These are phyloP conservation scores for Candida ponderosae DNA, from an alignment of 805 yeast species.

Conservation along the genomic window DNA sequence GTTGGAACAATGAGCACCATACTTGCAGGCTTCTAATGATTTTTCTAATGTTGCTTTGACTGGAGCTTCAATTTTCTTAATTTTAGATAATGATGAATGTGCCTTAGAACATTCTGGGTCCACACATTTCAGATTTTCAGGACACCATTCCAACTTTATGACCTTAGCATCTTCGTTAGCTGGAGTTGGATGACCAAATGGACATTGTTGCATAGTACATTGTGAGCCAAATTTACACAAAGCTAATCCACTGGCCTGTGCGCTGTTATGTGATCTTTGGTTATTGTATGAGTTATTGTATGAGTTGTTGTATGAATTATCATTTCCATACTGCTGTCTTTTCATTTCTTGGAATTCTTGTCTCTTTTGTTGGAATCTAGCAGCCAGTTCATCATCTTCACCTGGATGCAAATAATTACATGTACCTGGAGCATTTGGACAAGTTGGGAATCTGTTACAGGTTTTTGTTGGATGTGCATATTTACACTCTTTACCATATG, in stretches of 20 bases:
- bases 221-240: conserved; percentile 70
- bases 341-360: conserved; percentile 40
- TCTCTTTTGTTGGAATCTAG: conserved; percentile 57
- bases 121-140: conserved; percentile 55
- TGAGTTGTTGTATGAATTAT: conserved; percentile 24
- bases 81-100: conserved; percentile 69
- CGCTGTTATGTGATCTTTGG: not conserved
- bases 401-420: conserved; percentile 81
- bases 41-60: conserved; percentile 31
- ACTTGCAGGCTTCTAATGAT: conserved; percentile 76
- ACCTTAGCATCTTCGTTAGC: conserved; percentile 71
- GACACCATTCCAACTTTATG: conserved; percentile 66
- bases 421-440: conserved; percentile 74
- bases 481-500: conserved; percentile 53
- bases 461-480: conserved; percentile 74
- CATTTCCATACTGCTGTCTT: conserved; percentile 3
- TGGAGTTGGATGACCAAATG: conserved; percentile 90
- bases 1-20: conserved; percentile 69
- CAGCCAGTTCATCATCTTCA: conserved; percentile 69
- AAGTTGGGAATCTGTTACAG: conserved; percentile 70
- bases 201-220: conserved; percentile 75
- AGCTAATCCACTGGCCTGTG: conserved; percentile 38
- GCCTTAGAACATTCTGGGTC: conserved; percentile 62
- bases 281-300: conserved; percentile 17
- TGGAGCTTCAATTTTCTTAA: conserved; percentile 27